These are phyloP conservation scores for Dioscorea alata DNA, from an alignment of 106 monocot genomes.

Conservation along the genomic window DNA sequence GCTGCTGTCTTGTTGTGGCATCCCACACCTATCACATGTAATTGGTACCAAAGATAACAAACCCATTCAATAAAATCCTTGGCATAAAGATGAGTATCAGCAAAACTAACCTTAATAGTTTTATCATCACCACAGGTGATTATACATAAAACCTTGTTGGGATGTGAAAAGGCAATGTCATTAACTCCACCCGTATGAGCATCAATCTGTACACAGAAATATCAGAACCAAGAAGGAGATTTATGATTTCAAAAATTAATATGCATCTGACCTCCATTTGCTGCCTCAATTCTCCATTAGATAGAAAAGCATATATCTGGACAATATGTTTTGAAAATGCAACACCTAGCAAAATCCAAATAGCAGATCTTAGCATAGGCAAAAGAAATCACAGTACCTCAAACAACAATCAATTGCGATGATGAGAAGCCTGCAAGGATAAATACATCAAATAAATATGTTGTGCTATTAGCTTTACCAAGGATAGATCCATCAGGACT, in stretches of 20 bases:
- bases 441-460: background rate
- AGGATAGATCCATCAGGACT: conserved; percentile 91
- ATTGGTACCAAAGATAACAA: background rate
- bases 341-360: conserved; percentile 50
- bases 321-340: conserved; percentile 98
- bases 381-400: background rate
- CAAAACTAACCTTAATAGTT: conserved; percentile 44
- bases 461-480: conserved; percentile 30
- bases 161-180: conserved; percentile 93
- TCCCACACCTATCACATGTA: conserved; percentile 13
- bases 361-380: background rate
- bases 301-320: conserved; percentile 71
- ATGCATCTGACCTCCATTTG: conserved; percentile 58
- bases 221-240: conserved; percentile 5
- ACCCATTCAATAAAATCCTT: background rate
- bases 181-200: conserved; percentile 96
- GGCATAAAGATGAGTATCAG: background rate
- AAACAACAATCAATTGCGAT: background rate
- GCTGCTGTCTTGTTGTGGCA: conserved; percentile 12
- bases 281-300: conserved; percentile 81
- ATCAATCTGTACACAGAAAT: conserved; percentile 59
- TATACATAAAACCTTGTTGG: conserved; percentile 75
- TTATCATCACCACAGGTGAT: conserved; percentile 88
- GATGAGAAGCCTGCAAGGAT: too few relatives aligned
- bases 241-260: background rate